Base-by-base conservation (phyloP, 495 filamentous ascomycete genomes). In the Aspergillus kassunensis region DNA sequence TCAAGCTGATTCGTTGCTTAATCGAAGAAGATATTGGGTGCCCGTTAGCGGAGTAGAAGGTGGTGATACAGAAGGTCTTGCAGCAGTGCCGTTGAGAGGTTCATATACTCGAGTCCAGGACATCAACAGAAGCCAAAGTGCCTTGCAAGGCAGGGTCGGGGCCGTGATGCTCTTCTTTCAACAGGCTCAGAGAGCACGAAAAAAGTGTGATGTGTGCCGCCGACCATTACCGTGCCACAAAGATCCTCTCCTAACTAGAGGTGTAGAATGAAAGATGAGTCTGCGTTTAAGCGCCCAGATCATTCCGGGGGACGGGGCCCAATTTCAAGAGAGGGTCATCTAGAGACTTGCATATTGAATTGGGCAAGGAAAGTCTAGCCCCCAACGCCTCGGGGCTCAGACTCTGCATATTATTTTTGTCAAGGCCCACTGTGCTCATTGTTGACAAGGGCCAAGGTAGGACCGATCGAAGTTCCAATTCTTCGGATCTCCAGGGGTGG, bases 221-320 rank as follows among this genome's bases (percentile, higher is more conserved):
- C 63, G 62, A 60, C 54, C 53, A 62, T 58, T 42, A 45, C 64
- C 62, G 66, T 67, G 64, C 63, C 62, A 67, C 70, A 68, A 53
- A 57, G 54, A 58, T 56, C 52, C 53, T 57, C 51, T 60, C 52
- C 34, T 55, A 54, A 55, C 59, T 43, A 58, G 46, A 63, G 57
- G 58, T 57, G 59, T 55, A 65, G 61, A 55, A 55, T 69, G 59
- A 54, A 67, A 51, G 63, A 70, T 62, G 58, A 62, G 62, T 57
- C 67, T 71, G 61, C 66, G 65, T 70, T 68, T 71, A 72, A 74
- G 71, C 71, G 71, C 69, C 63, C 47, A 46, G 44, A 34, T 49
- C 37, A 51, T 55, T 44, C 49, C 46, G 18, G 46, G 35, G 31
- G 39, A 53, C 46, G 33, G 50, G 55, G 40, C 31, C 53, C 49